Conservation (phyloP, 352 stramenopile species). For the Phytopythium vexans region DNA sequence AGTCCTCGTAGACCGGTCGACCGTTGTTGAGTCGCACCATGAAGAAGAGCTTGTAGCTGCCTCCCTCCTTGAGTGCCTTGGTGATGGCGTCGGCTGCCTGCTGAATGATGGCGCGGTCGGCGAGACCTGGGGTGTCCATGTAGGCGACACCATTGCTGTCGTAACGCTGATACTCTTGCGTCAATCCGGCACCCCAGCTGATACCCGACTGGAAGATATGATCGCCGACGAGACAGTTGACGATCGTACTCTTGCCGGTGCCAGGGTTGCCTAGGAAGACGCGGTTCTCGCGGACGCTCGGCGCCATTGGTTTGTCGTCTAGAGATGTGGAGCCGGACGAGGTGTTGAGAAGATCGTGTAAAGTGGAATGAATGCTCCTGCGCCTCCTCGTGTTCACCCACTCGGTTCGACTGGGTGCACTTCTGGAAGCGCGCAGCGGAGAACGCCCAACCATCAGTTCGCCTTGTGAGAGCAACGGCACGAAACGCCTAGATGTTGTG, state of each 20-base stretch:
- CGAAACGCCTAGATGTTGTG: no score
- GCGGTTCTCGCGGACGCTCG: constrained; percentile 11
- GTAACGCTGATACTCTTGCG: constrained; percentile 10
- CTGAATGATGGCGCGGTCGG: constrained; percentile 6
- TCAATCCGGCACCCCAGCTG: constrained; percentile 9
- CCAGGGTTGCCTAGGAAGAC: constrained; percentile 18
- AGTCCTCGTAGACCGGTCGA: constrained; percentile 11
- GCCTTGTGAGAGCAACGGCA: no score
- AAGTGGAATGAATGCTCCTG: no score
- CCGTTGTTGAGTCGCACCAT: no score
- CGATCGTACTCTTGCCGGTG: constrained; percentile 21
- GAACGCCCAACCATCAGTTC: no score
- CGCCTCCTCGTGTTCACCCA: no score
- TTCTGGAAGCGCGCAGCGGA: no score
- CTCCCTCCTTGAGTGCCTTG: constrained; percentile 8
- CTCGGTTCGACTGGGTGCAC: no score
- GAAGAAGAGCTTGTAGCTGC: constrained; percentile 23
- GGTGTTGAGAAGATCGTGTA: no score
- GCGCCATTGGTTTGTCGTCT: no score
- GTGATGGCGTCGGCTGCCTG: constrained; percentile 14
- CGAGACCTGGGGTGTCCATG: constrained; percentile 22
- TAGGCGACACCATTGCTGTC: constrained; percentile 13
- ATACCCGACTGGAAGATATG: constrained; percentile 8
- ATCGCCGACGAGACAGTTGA: constrained; percentile 18
- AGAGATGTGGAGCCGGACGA: no score